These are phyloP conservation scores for Fragaria vesca DNA, from an alignment of 306 rosid species.

Conservation along the genomic window DNA sequence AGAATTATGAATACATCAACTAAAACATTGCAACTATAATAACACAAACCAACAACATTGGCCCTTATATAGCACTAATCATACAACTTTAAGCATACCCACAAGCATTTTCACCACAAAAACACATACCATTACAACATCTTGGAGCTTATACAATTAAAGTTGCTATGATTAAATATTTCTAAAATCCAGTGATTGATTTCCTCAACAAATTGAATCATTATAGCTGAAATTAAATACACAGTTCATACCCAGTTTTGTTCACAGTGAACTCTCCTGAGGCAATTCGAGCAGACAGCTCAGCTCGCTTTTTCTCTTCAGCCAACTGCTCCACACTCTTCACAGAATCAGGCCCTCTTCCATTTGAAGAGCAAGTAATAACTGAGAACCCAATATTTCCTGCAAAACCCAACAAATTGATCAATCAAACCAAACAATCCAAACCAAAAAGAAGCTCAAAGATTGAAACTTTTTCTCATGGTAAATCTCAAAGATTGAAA, in stretches of 20 bases:
- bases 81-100: background rate
- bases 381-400: conserved; percentile 37
- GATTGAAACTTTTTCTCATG: background rate
- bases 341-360: conserved; percentile 54
- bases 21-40: background rate
- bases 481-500: background rate
- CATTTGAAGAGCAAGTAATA: conserved; percentile 63
- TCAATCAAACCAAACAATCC: background rate
- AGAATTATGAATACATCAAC: background rate
- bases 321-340: conserved; percentile 36
- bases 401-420: conserved; percentile 23
- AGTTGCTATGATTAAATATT: background rate
- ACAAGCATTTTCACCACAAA: background rate
- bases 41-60: background rate
- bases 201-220: background rate
- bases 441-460: background rate
- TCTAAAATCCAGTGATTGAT: background rate
- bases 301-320: conserved; percentile 58
- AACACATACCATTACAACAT: background rate
- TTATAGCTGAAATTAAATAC: background rate
- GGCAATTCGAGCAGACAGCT: conserved; percentile 72
- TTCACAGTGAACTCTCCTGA: conserved; percentile 79
- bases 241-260: conserved; percentile 48
- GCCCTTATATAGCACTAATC: background rate
- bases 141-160: background rate